A percentile compares a stretch with the other conserved stretches of the same genome.
These are phyloP conservation scores for Onygenales sp. DNA, from an alignment of 2,329 filamentous ascomycete species.

Conservation along the genomic window DNA sequence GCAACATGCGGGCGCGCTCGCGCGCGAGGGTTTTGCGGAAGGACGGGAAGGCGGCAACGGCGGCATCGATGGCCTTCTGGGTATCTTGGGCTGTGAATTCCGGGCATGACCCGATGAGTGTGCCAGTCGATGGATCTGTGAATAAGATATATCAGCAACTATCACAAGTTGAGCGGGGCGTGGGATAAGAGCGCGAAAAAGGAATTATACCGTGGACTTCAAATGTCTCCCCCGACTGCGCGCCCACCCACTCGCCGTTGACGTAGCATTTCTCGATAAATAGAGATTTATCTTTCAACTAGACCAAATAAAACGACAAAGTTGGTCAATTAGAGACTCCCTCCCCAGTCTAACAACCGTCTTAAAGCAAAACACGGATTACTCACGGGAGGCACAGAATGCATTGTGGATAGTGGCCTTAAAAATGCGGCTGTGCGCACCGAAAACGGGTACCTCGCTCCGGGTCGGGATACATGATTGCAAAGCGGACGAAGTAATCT, in stretches of 20 bases:
- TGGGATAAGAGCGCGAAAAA: not conserved
- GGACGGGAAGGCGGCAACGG: slow-evolving; percentile 56
- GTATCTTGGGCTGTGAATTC: slow-evolving; percentile 72
- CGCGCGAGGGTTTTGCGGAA: slow-evolving; percentile 54
- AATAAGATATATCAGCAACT: not conserved
- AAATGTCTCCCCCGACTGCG: slow-evolving; percentile 84
- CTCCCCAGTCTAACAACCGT: not conserved
- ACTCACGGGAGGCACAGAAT: slow-evolving; percentile 31
- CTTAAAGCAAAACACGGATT: not conserved
- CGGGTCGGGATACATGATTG: slow-evolving; percentile 26
- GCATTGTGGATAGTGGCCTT: slow-evolving; percentile 33
- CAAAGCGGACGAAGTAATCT: slow-evolving; percentile 19
- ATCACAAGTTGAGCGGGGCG: not conserved
- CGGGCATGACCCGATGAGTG: slow-evolving; percentile 71
- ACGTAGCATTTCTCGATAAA: slow-evolving; percentile 80
- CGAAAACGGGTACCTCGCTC: slow-evolving; percentile 25
- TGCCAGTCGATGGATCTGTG: slow-evolving; percentile 71
- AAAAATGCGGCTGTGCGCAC: slow-evolving; percentile 22
- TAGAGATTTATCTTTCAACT: slow-evolving; percentile 72
- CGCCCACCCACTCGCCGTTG: slow-evolving; percentile 84
- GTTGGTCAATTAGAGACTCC: slow-evolving; percentile 5
- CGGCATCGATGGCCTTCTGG: slow-evolving; percentile 73
- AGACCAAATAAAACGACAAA: not conserved
- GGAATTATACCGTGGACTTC: slow-evolving; percentile 57
- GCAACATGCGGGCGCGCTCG: slow-evolving; percentile 51